Conservation (phyloP, 306 rosid species). For the Lablab purpureus region DNA sequence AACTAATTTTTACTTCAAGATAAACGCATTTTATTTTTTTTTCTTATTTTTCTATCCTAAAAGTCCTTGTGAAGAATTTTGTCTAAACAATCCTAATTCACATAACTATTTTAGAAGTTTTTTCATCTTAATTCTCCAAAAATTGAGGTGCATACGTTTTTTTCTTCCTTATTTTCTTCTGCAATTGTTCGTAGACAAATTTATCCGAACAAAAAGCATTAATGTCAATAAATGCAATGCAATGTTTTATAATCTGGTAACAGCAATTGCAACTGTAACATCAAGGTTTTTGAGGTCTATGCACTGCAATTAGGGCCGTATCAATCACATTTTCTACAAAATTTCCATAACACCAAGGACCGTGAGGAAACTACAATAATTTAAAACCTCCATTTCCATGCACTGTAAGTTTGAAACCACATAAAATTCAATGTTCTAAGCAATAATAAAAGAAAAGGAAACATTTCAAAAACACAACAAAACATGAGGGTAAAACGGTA, state of each 20-base stretch:
- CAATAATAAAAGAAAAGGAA: not conserved
- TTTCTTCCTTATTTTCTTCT: too few relatives aligned
- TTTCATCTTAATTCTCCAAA: not conserved
- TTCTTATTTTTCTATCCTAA: too few relatives aligned
- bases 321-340: not conserved
- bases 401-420: not conserved
- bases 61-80: too few relatives aligned
- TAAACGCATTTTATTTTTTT: too few relatives aligned
- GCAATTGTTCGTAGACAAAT: too few relatives aligned
- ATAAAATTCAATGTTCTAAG: not conserved
- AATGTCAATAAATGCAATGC: slow-evolving; percentile 1
- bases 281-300: not conserved
- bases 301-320: not conserved
- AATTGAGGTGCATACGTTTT: not conserved
- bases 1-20: too few relatives aligned
- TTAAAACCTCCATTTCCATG: not conserved
- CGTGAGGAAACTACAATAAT: not conserved
- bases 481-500: not conserved
- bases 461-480: not conserved
- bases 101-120: not conserved
- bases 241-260: not conserved
- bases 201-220: not conserved
- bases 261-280: not conserved
- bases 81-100: not conserved
- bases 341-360: not conserved